A percentile compares a stretch with the other conserved stretches of the same genome.
Evolutionary conservation across 1,284 basidiomycete species (phyloP).

Genomic region (Caloboletus inedulis): DNA sequence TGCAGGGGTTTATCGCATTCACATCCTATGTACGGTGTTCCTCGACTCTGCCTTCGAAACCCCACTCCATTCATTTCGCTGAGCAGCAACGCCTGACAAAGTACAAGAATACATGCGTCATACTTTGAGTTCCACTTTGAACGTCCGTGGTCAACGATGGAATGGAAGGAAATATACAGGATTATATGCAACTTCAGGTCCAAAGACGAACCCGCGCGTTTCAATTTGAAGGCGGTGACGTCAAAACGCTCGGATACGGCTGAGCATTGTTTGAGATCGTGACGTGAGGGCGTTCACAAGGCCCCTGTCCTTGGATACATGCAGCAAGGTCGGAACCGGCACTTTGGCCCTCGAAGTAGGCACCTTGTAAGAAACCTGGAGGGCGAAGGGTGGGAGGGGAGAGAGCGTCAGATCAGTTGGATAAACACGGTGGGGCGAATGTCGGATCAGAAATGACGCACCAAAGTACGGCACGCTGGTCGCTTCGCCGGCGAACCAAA

Average conservation of each 20-base stretch:
- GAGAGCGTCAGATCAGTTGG: not conserved
- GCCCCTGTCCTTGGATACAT: conserved; percentile 36
- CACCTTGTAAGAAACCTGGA: conserved; percentile 44
- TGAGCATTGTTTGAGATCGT: conserved; percentile 26
- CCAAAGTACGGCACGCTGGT: conserved; percentile 58
- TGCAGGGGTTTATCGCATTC: not conserved
- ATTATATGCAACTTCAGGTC: not conserved
- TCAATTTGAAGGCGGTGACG: conserved; percentile 1
- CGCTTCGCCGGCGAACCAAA: conserved; percentile 66
- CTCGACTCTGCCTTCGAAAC: not conserved
- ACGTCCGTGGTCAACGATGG: not conserved
- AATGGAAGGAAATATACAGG: not conserved
- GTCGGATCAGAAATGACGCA: conserved; percentile 19
- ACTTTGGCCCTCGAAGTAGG: conserved; percentile 41
- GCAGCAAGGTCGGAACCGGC: conserved; percentile 34
- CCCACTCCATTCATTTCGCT: not conserved
- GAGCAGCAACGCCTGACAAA: not conserved
- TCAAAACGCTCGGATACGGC: conserved; percentile 22
- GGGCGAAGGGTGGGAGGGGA: not conserved
- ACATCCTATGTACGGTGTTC: not conserved
- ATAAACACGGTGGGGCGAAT: not conserved
- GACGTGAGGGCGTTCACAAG: conserved; percentile 28
- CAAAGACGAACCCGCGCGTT: not conserved
- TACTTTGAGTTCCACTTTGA: too few relatives aligned
- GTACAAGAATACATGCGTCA: not conserved